Evolutionary conservation across 192 early-diverging fungal genomes (phyloP).

Genomic region (Podila minutissima): DNA sequence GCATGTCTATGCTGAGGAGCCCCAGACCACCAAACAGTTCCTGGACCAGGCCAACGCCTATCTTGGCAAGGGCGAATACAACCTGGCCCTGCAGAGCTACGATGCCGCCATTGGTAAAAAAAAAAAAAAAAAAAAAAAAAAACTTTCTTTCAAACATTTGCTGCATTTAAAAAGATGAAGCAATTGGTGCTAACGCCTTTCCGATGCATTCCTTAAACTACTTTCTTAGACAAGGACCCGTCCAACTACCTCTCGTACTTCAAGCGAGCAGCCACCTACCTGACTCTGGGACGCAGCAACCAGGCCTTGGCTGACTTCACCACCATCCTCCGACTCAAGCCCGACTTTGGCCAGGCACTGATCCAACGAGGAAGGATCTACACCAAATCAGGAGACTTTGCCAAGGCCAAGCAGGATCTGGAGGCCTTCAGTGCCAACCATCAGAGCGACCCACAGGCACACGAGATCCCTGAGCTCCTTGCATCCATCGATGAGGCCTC

Average conservation of each 20-base stretch:
- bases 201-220: not conserved
- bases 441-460: constrained; percentile 48
- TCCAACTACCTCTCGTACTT: constrained; percentile 89
- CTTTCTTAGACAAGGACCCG: constrained; percentile 72
- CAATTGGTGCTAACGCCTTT: not conserved
- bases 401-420: constrained; percentile 71
- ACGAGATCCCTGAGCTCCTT: constrained; percentile 43
- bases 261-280: constrained; percentile 84
- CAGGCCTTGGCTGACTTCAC: constrained; percentile 87
- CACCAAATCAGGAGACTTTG: constrained; percentile 73
- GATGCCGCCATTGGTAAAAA: constrained; percentile 70
- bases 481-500: constrained; percentile 56
- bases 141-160: not conserved
- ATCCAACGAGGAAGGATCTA: constrained; percentile 79
- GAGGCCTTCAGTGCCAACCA: constrained; percentile 38
- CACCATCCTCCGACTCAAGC: constrained; percentile 80
- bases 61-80: constrained; percentile 56
- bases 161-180: not conserved
- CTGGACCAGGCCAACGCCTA: constrained; percentile 54
- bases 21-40: constrained; percentile 53
- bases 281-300: constrained; percentile 74
- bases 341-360: constrained; percentile 82
- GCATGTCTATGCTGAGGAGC: constrained; percentile 27
- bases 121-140: not conserved
- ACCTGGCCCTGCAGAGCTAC: constrained; percentile 68